Base-by-base conservation (phyloP, 192 early-diverging fungal genomes). In the Coemansia sp. region DNA sequence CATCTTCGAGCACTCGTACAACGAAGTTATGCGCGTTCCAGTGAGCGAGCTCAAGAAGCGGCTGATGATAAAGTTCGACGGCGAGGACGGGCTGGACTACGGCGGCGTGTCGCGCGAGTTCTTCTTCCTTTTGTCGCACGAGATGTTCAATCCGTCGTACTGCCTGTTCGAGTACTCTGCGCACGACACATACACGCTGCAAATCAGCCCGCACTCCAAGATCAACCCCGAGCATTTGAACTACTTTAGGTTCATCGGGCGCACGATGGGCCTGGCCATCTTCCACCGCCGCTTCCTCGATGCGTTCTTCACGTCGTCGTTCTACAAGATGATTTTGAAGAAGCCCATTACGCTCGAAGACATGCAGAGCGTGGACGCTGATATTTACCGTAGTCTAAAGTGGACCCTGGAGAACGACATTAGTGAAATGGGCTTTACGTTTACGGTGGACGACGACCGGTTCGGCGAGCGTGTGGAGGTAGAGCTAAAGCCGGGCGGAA, bases 141-240 rank as follows among this genome's bases (percentile, higher is more conserved):
- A 97, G 70, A 96, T 98, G 93, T 98, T 98, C 80, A 95, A 98
- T 74, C 96, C 96, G n/a, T 87, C 91, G 76, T 90, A 88, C 79
- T 89, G 92, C 64, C 83, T 98, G 61, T 98, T 98, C 63, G 94
- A 98, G 78, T 98, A 97, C 82, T 95, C 93, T 52, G 94, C 93
- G 3, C 93, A 96, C 82, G 95, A 97, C 81, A 94, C 92, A 68
- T 98, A 98, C 82, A 98, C 96, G 42, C 85, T 98, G 48, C 95
- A 98, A 73, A 95, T 98, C 75, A 98, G 95, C 81, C 93, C 95
- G 24, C 87, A 97, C 76, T 95, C 93, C 9, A 88, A 83, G 49
- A 87, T 98, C 62, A 96, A 98, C 70, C 93, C 96, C 28, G 95
- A 98, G 66, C 96, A 98, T 84, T 83, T 98, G 53, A 94, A 94